A percentile compares a stretch with the other conserved stretches of the same genome.
phyloP scores from a whole-genome alignment of 2,329 filamentous ascomycete species.

The Hymenoscyphus infarciens region DNA sequence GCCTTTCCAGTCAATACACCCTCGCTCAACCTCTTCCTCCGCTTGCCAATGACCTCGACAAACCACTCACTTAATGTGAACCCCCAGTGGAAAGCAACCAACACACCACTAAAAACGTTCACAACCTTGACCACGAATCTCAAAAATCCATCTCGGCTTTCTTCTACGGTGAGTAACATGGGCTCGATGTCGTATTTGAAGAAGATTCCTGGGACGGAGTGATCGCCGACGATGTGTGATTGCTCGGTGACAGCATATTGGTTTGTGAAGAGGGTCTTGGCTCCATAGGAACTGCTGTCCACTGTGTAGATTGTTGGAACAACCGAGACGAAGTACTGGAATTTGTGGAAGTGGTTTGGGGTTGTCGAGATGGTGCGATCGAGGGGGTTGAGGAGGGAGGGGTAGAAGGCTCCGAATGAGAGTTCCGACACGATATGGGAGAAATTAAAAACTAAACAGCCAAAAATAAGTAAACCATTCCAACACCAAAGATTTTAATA shows the following conservation, averaged over 20 bases:
- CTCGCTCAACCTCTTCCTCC: constrained; percentile 34
- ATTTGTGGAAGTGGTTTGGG: constrained; percentile 82
- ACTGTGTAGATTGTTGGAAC: constrained; percentile 91
- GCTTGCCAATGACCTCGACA: constrained; percentile 48
- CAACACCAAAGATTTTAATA: neutral
- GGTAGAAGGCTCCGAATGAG: constrained; percentile 96
- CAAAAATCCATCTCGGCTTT: constrained; percentile 73
- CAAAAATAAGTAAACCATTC: constrained; percentile 25
- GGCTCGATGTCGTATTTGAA: constrained; percentile 99
- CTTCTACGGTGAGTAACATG: constrained; percentile 79
- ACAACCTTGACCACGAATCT: constrained; percentile 76
- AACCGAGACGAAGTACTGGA: constrained; percentile 94
- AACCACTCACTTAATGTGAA: constrained; percentile 82
- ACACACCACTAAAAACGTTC: constrained; percentile 84
- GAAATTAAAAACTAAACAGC: constrained; percentile 82
- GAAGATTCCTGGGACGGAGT: constrained; percentile 80
- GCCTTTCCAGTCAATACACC: constrained; percentile 36
- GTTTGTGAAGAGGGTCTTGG: constrained; percentile 78
- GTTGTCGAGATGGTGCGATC: constrained; percentile 83
- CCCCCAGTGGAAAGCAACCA: constrained; percentile 92
- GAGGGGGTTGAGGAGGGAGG: constrained; percentile 87
- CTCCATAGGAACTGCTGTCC: constrained; percentile 38
- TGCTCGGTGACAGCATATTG: constrained; percentile 97
- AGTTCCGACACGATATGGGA: constrained; percentile 94
- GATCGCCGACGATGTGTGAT: constrained; percentile 65